Conservation (phyloP, 768 basidiomycete genomes). For the Naganishia randhawae region DNA sequence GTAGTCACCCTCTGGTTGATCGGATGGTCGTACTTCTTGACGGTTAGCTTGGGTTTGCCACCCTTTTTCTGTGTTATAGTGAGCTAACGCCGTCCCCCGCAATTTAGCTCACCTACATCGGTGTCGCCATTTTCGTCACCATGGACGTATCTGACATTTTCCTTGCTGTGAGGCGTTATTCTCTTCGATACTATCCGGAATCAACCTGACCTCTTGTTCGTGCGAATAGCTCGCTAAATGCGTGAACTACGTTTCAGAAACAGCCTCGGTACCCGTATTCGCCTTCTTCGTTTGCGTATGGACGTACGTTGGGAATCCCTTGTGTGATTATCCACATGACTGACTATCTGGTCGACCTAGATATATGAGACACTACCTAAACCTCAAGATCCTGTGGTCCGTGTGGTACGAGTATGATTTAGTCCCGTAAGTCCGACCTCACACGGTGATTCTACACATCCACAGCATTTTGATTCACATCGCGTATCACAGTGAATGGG, state of each 20-base stretch:
- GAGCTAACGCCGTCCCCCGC: neutral
- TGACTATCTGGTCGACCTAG: slow-evolving; percentile 52
- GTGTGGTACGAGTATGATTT: slow-evolving; percentile 74
- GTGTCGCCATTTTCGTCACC: slow-evolving; percentile 85
- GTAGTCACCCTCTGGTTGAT: slow-evolving; percentile 91
- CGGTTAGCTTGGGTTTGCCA: slow-evolving; percentile 21
- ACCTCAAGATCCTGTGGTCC: slow-evolving; percentile 79
- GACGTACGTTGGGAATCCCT: slow-evolving; percentile 61
- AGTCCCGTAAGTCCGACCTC: slow-evolving; percentile 59
- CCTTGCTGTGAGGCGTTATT: slow-evolving; percentile 62
- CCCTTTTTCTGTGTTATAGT: slow-evolving; percentile 55
- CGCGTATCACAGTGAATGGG: slow-evolving; percentile 11
- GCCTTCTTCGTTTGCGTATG: slow-evolving; percentile 66
- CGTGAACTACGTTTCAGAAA: slow-evolving; percentile 72
- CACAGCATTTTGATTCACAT: neutral
- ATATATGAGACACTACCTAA: slow-evolving; percentile 90
- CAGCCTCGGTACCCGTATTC: slow-evolving; percentile 63
- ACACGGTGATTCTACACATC: neutral
- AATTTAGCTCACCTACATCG: slow-evolving; percentile 66
- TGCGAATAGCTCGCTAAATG: slow-evolving; percentile 72
- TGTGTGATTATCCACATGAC: neutral
- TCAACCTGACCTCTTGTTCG: neutral
- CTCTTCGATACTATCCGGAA: neutral
- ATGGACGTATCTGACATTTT: slow-evolving; percentile 94
- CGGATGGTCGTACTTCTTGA: slow-evolving; percentile 60